Base-by-base conservation (phyloP, 2,329 filamentous ascomycete species). In the Clarireedia monteithiana region DNA sequence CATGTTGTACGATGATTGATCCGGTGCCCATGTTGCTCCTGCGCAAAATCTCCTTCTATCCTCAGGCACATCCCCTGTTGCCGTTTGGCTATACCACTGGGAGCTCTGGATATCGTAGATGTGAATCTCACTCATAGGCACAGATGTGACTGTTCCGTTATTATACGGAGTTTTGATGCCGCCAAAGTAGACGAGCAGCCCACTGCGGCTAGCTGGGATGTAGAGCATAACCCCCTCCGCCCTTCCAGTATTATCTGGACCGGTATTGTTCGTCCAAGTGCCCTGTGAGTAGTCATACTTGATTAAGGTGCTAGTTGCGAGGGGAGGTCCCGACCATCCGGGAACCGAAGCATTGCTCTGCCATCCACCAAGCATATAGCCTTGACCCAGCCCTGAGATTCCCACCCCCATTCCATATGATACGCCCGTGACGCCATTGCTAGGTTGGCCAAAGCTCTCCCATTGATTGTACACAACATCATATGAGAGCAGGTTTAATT, bases 1-100 rank as follows among this genome's bases (percentile, higher is more conserved):
- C 79, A 86, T 81, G 61, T 86, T 85, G 63, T 84, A 85, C 6
- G 80, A 83, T 14, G 81, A 82, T 54, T 76, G 72, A 61, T 85
- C 83, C 7, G 74, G 63, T 0, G 82, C 75, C 75, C 81, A 84
- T 1, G 79, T 78, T 14, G 75, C 79, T 49, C 81, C 83, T 2
- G 80, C 80, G 64, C 83, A 86, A 59, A 85, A 85, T 27, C 79
- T 76, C 26, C 81, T 73, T 10, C 83, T 73, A 57, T 76, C 70
- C 14, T 68, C 68, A 2, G 83, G 83, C 1, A 79, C 66, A 27
- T 75, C 66, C 0, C 83, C 83, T 0, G 72, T 73, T 0, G 83
- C 79, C 7, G 71, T 76, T 64, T 86, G 82, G 9, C 69, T 74
- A 58, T 84, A 85, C 82, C 82, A 85, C 64, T 77, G 76, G 1